A percentile compares a stretch with the other conserved stretches of the same genome.
Evolutionary conservation across 345 rosid species (phyloP).

Genomic region (Carallia brachiata): DNA sequence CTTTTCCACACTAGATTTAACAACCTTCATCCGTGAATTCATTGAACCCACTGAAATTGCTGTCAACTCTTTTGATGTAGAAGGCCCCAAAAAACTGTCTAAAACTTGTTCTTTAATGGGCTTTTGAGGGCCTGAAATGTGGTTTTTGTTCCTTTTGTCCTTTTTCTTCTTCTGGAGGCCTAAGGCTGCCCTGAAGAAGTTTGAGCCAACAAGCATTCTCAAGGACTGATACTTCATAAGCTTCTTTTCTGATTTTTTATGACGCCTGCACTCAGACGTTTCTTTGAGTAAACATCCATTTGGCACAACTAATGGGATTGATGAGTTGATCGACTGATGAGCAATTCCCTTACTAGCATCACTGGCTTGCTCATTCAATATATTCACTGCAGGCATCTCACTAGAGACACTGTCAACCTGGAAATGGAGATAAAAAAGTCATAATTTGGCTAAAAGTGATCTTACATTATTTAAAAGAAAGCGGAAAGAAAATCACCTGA

Average conservation of each 20-base stretch:
- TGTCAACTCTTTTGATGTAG: slow-evolving; percentile 41
- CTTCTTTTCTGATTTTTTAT: slow-evolving; percentile 46
- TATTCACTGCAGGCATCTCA: slow-evolving; percentile 15
- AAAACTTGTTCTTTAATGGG: slow-evolving; percentile 34
- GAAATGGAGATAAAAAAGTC: slow-evolving; percentile 25
- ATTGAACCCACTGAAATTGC: slow-evolving; percentile 17
- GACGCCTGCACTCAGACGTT: slow-evolving; percentile 22
- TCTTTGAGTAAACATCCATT: slow-evolving; percentile 21
- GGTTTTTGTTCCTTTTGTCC: slow-evolving; percentile 45
- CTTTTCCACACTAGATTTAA: slow-evolving; percentile 15
- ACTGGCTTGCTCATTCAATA: slow-evolving; percentile 26
- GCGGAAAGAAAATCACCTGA: slow-evolving; percentile 25
- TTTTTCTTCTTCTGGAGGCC: slow-evolving; percentile 44
- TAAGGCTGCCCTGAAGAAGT: slow-evolving; percentile 39
- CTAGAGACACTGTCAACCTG: slow-evolving; percentile 32
- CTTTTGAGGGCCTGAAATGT: slow-evolving; percentile 16
- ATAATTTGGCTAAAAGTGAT: slow-evolving; percentile 15
- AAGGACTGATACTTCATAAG: slow-evolving; percentile 34
- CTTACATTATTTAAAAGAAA: background rate
- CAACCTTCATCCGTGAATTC: slow-evolving; percentile 22
- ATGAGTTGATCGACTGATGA: slow-evolving; percentile 13
- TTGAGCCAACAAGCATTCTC: slow-evolving; percentile 42
- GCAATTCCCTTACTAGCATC: slow-evolving; percentile 22
- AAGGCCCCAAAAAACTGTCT: slow-evolving; percentile 38
- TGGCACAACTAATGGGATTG: slow-evolving; percentile 13